A percentile compares a stretch with the other conserved stretches of the same genome.
These are phyloP conservation scores for Nannochloropsis oceanica DNA, from an alignment of 108 stramenopile species.

Conservation along the genomic window DNA sequence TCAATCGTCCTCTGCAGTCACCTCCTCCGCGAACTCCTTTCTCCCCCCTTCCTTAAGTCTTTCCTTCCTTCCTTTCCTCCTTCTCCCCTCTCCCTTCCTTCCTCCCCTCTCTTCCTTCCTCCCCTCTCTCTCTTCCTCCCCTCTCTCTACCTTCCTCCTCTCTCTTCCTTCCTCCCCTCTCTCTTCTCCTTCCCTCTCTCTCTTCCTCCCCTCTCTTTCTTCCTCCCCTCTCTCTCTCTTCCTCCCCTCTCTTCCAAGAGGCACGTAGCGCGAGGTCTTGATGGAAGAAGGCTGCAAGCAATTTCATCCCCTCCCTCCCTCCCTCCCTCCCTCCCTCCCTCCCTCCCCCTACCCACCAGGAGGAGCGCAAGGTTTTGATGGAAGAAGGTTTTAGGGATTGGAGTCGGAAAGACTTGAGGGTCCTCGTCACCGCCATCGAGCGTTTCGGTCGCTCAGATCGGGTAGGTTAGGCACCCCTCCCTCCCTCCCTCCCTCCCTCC, in stretches of 20 bases:
- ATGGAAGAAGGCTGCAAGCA: too few species aligned
- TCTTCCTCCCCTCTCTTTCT: neutral
- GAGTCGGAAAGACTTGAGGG: conserved; percentile 70
- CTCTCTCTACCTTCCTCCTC: neutral
- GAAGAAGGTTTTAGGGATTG: conserved; percentile 79
- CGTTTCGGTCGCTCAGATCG: conserved; percentile 71
- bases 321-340: neutral
- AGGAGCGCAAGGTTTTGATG: conserved; percentile 59
- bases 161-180: neutral
- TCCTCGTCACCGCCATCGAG: conserved; percentile 71
- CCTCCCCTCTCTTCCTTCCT: neutral
- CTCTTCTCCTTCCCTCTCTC: too few species aligned
- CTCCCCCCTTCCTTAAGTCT: too few species aligned
- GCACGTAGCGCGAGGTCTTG: neutral
- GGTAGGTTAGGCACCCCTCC: conserved; percentile 28
- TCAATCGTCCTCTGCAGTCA: too few species aligned
- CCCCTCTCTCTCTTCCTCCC: neutral
- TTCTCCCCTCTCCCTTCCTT: neutral
- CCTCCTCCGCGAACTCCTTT: too few species aligned
- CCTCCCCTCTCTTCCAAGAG: neutral
- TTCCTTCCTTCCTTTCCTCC: neutral
- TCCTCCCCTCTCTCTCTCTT: neutral
- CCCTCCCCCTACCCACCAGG: neutral
- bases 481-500: conserved; percentile 35
- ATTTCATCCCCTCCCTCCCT: neutral